phyloP scores from a whole-genome alignment of 345 rosid species.

The Dipteronia dyeriana region DNA sequence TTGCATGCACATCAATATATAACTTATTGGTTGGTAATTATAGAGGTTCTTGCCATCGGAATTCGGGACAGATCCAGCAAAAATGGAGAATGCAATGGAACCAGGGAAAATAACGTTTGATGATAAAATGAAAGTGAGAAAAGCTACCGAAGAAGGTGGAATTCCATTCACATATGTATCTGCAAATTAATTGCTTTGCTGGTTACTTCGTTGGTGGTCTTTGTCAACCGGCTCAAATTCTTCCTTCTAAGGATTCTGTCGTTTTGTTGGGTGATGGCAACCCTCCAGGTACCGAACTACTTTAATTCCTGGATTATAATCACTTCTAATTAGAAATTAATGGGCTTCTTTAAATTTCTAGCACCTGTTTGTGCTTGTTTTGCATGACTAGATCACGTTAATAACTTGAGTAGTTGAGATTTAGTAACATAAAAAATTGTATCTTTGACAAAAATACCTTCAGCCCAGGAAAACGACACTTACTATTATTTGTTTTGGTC shows the following conservation, averaged over 20 bases:
- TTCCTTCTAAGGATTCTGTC: constrained; percentile 56
- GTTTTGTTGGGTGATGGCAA: constrained; percentile 70
- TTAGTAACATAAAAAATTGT: too few species aligned
- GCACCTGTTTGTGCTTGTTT: too few species aligned
- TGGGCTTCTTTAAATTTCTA: too few species aligned
- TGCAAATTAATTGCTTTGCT: constrained; percentile 72
- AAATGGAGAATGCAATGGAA: constrained; percentile 68
- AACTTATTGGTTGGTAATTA: not conserved
- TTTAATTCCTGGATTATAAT: too few species aligned
- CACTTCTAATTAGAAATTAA: too few species aligned
- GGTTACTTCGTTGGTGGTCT: constrained; percentile 73
- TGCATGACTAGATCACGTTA: too few species aligned
- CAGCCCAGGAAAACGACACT: too few species aligned
- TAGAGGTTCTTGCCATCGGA: constrained; percentile 85
- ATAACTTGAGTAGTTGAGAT: too few species aligned
- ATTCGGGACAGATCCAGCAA: constrained; percentile 79
- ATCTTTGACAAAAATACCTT: too few species aligned
- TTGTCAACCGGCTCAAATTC: constrained; percentile 51
- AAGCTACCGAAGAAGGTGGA: constrained; percentile 66
- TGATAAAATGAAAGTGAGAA: constrained; percentile 70
- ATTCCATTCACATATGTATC: constrained; percentile 72
- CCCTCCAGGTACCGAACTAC: constrained; percentile 47
- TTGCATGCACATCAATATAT: too few species aligned
- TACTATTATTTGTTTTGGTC: too few species aligned
- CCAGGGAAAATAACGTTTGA: constrained; percentile 80